Evolutionary conservation across 805 yeast species (phyloP).

Genomic region (Candida qinlingensis): DNA sequence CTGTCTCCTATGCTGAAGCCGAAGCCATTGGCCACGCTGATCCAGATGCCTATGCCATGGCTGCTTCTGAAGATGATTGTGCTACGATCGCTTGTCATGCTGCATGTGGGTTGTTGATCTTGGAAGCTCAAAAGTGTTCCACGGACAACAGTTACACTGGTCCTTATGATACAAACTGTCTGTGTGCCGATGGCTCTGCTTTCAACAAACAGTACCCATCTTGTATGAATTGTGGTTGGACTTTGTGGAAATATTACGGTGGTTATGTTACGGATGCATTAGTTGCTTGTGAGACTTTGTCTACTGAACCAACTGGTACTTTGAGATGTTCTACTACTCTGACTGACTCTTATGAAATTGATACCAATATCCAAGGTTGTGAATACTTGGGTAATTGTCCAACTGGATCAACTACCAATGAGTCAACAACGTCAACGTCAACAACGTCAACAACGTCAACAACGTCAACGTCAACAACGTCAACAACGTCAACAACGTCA

Average conservation of each 20-base stretch:
- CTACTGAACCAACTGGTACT: constrained; percentile 17
- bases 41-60: constrained; percentile 22
- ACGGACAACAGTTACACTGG: constrained; percentile 9
- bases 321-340: constrained; percentile 12
- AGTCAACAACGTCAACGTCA: neutral
- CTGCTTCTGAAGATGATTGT: constrained; percentile 17
- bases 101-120: constrained; percentile 27
- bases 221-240: constrained; percentile 33
- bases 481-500: neutral
- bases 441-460: neutral
- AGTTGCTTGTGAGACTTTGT: constrained; percentile 20
- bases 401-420: neutral
- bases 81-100: constrained; percentile 28
- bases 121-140: constrained; percentile 26
- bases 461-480: neutral
- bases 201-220: constrained; percentile 23
- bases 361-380: constrained; percentile 8
- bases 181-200: constrained; percentile 24
- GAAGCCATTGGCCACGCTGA: constrained; percentile 12
- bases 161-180: constrained; percentile 21
- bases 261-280: constrained; percentile 24
- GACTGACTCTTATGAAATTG: constrained; percentile 5
- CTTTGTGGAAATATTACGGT: constrained; percentile 29
- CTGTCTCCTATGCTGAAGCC: constrained; percentile 11
- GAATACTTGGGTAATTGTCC: constrained; percentile 11